These are phyloP conservation scores for Drechslerella stenobrocha DNA, from an alignment of 2,329 filamentous ascomycete species.

Conservation along the genomic window DNA sequence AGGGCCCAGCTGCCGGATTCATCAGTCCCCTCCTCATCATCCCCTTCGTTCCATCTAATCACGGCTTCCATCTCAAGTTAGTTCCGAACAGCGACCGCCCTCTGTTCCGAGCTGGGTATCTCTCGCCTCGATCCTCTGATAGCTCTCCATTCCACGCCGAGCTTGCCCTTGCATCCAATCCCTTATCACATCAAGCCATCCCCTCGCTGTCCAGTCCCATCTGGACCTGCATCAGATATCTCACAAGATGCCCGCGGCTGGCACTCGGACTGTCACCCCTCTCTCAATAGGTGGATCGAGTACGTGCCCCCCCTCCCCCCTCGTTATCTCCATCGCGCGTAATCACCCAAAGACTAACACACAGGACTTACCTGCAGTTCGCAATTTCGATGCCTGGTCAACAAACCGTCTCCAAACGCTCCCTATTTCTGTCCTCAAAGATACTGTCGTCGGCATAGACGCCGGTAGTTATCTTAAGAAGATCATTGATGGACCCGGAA, in stretches of 20 bases:
- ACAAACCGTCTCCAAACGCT: constrained; percentile 62
- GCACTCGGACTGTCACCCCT: constrained; percentile 37
- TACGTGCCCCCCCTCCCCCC: constrained; percentile 9
- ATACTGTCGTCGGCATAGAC: constrained; percentile 78
- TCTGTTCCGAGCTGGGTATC: too few relatives aligned
- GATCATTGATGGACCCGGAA: constrained; percentile 70
- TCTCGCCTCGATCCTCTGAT: too few relatives aligned
- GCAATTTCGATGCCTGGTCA: constrained; percentile 64
- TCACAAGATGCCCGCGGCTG: constrained; percentile 28
- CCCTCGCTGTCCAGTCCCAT: not conserved
- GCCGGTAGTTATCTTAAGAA: constrained; percentile 84
- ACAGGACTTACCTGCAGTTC: constrained; percentile 55
- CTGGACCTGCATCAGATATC: constrained; percentile 12
- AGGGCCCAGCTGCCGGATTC: too few relatives aligned
- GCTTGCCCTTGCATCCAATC: not conserved
- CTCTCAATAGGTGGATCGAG: constrained; percentile 47
- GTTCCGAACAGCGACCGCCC: too few relatives aligned
- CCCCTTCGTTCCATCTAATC: too few relatives aligned
- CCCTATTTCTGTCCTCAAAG: constrained; percentile 71
- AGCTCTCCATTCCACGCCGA: too few relatives aligned
- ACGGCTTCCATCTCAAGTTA: too few relatives aligned
- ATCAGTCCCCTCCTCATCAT: too few relatives aligned
- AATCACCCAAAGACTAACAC: constrained; percentile 5
- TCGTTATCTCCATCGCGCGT: not conserved
- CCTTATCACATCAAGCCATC: constrained; percentile 4